Evolutionary conservation across 257 asterid species (phyloP).

Genomic region (Leptodermis oblonga): DNA sequence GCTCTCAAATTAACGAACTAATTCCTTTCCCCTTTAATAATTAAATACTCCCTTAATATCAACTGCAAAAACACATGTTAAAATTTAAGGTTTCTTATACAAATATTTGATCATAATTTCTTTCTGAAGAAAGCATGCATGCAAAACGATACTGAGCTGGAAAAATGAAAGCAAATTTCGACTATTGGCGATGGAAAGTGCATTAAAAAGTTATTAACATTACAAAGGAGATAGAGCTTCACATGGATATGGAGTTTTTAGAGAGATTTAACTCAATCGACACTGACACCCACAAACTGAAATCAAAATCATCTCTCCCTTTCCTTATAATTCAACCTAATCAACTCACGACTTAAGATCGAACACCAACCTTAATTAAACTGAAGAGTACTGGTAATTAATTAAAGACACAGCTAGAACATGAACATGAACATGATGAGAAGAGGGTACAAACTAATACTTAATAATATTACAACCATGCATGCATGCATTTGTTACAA

Average conservation of each 20-base stretch:
- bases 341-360: slow-evolving; percentile 15
- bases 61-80: too few relatives aligned
- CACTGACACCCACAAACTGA: slow-evolving; percentile 14
- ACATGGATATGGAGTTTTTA: slow-evolving; percentile 8
- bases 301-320: slow-evolving; percentile 43
- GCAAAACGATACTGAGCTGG: too few relatives aligned
- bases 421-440: background rate
- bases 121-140: background rate
- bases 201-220: slow-evolving; percentile 4
- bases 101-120: background rate
- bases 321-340: slow-evolving; percentile 11
- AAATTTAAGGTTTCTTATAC: background rate
- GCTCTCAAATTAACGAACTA: too few relatives aligned
- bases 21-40: too few relatives aligned
- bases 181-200: background rate
- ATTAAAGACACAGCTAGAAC: background rate
- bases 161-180: background rate
- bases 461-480: background rate
- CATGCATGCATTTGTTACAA: background rate
- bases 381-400: background rate
- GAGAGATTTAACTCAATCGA: slow-evolving; percentile 32
- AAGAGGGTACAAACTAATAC: too few relatives aligned
- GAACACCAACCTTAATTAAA: slow-evolving; percentile 7
- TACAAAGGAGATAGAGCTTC: slow-evolving; percentile 12
- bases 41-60: too few relatives aligned